phyloP scores from a whole-genome alignment of 768 basidiomycete species.

The Podaxis sp. region DNA sequence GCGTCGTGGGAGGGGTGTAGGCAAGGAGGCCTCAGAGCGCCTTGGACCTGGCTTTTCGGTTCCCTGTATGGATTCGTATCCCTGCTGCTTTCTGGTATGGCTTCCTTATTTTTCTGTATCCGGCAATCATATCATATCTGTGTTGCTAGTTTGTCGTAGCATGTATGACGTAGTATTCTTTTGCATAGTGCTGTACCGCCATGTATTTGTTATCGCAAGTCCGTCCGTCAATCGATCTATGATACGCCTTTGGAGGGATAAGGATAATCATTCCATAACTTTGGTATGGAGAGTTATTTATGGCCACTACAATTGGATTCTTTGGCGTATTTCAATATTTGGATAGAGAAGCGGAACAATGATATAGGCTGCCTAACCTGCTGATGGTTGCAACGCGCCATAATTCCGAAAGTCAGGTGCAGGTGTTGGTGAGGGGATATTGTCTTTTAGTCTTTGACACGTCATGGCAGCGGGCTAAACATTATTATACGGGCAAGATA shows the following conservation, averaged over 20 bases:
- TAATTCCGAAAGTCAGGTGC: background rate
- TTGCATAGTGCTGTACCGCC: background rate
- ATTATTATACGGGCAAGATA: background rate
- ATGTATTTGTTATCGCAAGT: background rate
- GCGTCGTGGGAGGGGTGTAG: slow-evolving; percentile 28
- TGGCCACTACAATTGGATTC: background rate
- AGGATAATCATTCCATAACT: background rate
- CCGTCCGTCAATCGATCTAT: background rate
- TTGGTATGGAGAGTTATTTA: background rate
- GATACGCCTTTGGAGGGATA: background rate
- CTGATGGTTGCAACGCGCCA: background rate
- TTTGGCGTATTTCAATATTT: background rate
- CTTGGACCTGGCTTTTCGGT: slow-evolving; percentile 22
- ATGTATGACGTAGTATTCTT: background rate
- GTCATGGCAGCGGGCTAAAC: background rate
- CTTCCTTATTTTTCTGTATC: slow-evolving; percentile 1
- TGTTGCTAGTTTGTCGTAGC: background rate
- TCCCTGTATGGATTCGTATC: background rate
- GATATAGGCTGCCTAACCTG: background rate
- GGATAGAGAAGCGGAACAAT: background rate
- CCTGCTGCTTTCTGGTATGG: background rate
- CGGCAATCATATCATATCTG: background rate
- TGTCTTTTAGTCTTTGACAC: background rate
- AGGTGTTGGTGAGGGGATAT: background rate
- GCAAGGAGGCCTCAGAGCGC: slow-evolving; percentile 10